Conservation (phyloP, 2,329 filamentous ascomycete species). For the Diplodia sapinea region DNA sequence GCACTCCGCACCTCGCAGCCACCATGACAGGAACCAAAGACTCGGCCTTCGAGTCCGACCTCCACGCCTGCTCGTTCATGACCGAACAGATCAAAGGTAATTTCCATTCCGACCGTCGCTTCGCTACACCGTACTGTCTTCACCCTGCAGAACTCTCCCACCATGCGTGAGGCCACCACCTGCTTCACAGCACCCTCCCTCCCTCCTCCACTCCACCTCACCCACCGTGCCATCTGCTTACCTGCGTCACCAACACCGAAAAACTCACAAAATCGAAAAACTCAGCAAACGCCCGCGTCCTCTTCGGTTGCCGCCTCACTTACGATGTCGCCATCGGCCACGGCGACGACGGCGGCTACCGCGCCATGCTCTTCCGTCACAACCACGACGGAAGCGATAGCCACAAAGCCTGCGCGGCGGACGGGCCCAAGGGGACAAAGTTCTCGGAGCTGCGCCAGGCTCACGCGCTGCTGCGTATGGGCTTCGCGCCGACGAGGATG, state of each 20-base stretch:
- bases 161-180: no score
- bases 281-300: slow-evolving; percentile 14
- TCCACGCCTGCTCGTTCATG: slow-evolving; percentile 5
- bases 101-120: not conserved
- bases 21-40: not conserved
- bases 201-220: not conserved
- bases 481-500: not conserved
- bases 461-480: slow-evolving; percentile 13
- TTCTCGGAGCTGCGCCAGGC: not conserved
- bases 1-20: not conserved
- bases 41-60: not conserved
- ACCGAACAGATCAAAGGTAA: slow-evolving; percentile 9
- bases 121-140: not conserved
- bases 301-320: slow-evolving; percentile 11
- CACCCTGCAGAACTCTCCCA: not conserved
- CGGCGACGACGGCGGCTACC: slow-evolving; percentile 13
- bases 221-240: not conserved
- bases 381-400: not conserved
- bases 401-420: not conserved
- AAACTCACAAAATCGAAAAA: not conserved
- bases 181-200: not conserved
- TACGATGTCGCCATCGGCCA: slow-evolving; percentile 11
- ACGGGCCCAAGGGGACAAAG: not conserved
- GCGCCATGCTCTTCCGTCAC: slow-evolving; percentile 10
- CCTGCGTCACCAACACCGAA: not conserved